phyloP scores from a whole-genome alignment of 2,329 filamentous ascomycete species.

The Curvularia eragrostidis region DNA sequence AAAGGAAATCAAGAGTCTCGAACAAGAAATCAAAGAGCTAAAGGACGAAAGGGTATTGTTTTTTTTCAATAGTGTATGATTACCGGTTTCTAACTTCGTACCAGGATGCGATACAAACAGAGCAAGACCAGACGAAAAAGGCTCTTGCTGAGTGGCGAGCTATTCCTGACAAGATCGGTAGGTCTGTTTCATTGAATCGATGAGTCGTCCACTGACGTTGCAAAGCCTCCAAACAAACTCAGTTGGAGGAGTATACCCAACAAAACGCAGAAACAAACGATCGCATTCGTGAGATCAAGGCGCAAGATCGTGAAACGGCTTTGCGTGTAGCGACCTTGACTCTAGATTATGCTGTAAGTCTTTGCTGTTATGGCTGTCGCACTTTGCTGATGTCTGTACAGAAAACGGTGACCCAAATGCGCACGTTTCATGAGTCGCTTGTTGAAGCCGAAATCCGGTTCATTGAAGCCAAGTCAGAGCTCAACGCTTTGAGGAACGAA shows the following conservation, averaged over 20 bases:
- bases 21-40: conserved; percentile 27
- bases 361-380: background rate
- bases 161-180: conserved; percentile 70
- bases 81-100: background rate
- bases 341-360: conserved; percentile 58
- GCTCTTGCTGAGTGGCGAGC: conserved; percentile 69
- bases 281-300: conserved; percentile 60
- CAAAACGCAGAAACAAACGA: conserved; percentile 53
- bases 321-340: conserved; percentile 48
- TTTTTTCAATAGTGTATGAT: background rate
- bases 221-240: conserved; percentile 53
- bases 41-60: conserved; percentile 17
- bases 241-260: conserved; percentile 53
- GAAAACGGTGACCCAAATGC: conserved; percentile 67
- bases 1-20: conserved; percentile 30
- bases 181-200: background rate
- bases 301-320: conserved; percentile 48
- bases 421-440: conserved; percentile 66
- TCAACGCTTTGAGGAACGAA: conserved; percentile 69
- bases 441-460: conserved; percentile 73
- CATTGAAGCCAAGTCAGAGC: conserved; percentile 84
- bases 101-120: conserved; percentile 54
- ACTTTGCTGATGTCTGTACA: background rate
- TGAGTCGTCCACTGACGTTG: background rate
- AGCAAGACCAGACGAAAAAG: conserved; percentile 73